Conservation (phyloP, 2,329 filamentous ascomycete species). For the Curvularia sp. region DNA sequence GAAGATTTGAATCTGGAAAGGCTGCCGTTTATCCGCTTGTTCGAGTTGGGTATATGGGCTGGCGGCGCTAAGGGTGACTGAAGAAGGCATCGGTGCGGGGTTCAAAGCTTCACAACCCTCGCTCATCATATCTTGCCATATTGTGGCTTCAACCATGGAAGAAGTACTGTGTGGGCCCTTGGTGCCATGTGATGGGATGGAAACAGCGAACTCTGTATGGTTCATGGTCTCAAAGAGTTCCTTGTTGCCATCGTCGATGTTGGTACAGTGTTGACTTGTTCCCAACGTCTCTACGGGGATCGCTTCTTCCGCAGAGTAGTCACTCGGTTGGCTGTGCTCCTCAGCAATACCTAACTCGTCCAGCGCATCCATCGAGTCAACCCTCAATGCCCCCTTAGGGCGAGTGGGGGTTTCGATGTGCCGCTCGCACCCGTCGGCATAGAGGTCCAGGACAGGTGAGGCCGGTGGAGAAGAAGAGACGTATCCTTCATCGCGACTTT, state of each 20-base stretch:
- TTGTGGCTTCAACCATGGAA: background rate
- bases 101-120: background rate
- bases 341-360: background rate
- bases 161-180: background rate
- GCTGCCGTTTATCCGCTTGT: background rate
- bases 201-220: background rate
- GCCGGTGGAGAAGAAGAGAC: conserved; percentile 14
- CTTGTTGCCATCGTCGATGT: background rate
- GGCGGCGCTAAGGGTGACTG: background rate
- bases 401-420: background rate
- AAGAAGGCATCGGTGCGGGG: background rate
- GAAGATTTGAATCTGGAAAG: background rate
- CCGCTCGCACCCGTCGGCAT: background rate
- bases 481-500: conserved; percentile 19
- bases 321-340: background rate
- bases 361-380: conserved; percentile 17
- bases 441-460: background rate
- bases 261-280: background rate
- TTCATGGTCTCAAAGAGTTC: background rate
- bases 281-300: background rate
- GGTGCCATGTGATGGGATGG: background rate
- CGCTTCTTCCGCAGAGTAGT: background rate
- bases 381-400: background rate
- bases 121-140: background rate
- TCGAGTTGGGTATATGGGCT: background rate